Conservation (phyloP, 495 filamentous ascomycete species). For the Symbiotaphrina buchneri region DNA sequence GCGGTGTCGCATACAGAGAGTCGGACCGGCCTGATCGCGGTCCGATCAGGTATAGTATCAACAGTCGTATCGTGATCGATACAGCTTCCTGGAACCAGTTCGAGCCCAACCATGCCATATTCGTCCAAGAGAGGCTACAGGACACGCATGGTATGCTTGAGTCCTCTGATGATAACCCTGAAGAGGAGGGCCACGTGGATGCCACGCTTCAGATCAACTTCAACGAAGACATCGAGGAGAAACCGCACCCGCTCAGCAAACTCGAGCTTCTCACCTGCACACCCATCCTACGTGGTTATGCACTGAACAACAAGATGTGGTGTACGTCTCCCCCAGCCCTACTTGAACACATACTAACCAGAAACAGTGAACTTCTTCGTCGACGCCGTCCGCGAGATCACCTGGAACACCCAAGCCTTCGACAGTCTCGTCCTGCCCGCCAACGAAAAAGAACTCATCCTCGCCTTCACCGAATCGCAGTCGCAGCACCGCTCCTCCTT, state of each 20-base stretch:
- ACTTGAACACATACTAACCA: conserved; percentile 79
- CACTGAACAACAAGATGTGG: conserved; percentile 22
- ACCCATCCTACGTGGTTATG: conserved; percentile 21
- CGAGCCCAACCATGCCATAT: background rate
- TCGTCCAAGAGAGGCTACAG: background rate
- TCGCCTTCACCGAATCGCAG: conserved; percentile 27
- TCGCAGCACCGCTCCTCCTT: conserved; percentile 18
- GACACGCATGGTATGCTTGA: too few species aligned
- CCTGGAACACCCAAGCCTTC: conserved; percentile 19
- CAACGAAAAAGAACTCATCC: conserved; percentile 23
- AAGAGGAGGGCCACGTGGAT: too few species aligned
- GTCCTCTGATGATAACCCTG: too few species aligned
- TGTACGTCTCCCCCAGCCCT: conserved; percentile 23
- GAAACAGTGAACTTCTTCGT: conserved; percentile 78
- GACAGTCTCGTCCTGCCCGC: conserved; percentile 19
- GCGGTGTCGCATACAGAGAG: too few species aligned
- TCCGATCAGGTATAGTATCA: too few species aligned
- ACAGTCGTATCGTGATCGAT: conserved; percentile 1
- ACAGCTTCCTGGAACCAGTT: background rate
- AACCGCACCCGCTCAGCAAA: conserved; percentile 17
- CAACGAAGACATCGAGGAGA: background rate
- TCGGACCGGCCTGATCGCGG: too few species aligned
- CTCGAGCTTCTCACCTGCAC: conserved; percentile 75
- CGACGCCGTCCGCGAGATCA: conserved; percentile 16
- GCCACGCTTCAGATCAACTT: too few species aligned